These are phyloP conservation scores for Wickerhamomyces sp. DNA, from an alignment of 1,139 yeast genomes.

Conservation along the genomic window DNA sequence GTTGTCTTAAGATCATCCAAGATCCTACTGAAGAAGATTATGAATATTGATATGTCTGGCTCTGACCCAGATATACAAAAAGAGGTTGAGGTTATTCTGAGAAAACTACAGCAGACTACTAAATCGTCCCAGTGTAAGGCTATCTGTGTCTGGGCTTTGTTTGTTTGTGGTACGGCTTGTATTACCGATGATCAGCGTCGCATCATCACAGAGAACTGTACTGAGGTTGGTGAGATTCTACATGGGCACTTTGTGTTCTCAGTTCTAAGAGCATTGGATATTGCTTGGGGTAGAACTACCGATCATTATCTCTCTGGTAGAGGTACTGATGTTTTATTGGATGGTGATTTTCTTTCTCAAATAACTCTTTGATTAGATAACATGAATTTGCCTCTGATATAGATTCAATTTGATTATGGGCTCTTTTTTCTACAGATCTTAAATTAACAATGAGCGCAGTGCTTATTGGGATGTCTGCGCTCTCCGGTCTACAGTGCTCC, in stretches of 20 bases:
- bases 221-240: conserved; percentile 7
- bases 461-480: no score
- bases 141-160: conserved; percentile 15
- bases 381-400: no score
- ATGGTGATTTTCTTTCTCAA: conserved; percentile 6
- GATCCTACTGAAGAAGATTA: conserved; percentile 14
- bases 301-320: conserved; percentile 4
- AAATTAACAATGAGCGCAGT: no score
- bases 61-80: conserved; percentile 9
- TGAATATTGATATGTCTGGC: conserved; percentile 5
- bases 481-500: no score
- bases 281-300: conserved; percentile 15
- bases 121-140: conserved; percentile 8
- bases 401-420: no score
- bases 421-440: no score
- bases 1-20: conserved; percentile 15
- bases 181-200: conserved; percentile 6
- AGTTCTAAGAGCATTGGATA: conserved; percentile 10
- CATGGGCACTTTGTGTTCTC: conserved; percentile 12
- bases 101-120: conserved; percentile 4
- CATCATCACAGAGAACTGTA: conserved; percentile 4
- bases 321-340: conserved; percentile 16
- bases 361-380: conserved; percentile 3
- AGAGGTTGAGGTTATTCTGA: conserved; percentile 8
- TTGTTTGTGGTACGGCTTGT: conserved; percentile 17